Percentiles rank a stretch among this genome's conserved stretches.
These are phyloP conservation scores for Mycogone perniciosa DNA, from an alignment of 2,329 filamentous ascomycete species.

Conservation along the genomic window DNA sequence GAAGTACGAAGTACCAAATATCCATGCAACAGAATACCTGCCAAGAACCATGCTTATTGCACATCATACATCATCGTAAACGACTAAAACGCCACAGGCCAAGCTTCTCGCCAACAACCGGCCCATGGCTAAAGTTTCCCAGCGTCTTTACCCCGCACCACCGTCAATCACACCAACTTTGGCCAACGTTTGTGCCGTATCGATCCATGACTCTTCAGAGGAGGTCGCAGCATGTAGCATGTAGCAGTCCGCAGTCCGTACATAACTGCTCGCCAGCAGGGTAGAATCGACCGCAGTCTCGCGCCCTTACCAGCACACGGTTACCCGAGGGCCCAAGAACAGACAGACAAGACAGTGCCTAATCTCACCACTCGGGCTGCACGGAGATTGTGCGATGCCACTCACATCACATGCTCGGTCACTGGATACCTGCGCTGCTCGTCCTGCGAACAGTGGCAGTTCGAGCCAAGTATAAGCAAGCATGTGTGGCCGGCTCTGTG, in stretches of 20 bases:
- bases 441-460: slow-evolving; percentile 1
- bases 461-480: slow-evolving; percentile 6
- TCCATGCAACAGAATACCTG: no score
- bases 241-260: not conserved
- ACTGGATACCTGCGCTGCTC: not conserved
- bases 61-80: no score
- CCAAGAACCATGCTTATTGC: no score
- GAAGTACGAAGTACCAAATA: no score
- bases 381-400: not conserved
- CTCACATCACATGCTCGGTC: not conserved
- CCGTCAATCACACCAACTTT: no score
- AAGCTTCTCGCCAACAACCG: no score
- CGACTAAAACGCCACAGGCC: no score
- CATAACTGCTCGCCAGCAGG: not conserved
- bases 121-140: no score
- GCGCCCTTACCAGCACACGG: not conserved
- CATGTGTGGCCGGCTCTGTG: slow-evolving; percentile 1
- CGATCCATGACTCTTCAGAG: no score
- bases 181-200: no score
- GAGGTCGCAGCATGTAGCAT: not conserved
- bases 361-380: not conserved
- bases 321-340: not conserved
- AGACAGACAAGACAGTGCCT: not conserved
- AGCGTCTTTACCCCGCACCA: no score
- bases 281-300: not conserved